A percentile compares a stretch with the other conserved stretches of the same genome.
phyloP scores from a whole-genome alignment of 139 green algal genomes.

The Marvania coccoides region DNA sequence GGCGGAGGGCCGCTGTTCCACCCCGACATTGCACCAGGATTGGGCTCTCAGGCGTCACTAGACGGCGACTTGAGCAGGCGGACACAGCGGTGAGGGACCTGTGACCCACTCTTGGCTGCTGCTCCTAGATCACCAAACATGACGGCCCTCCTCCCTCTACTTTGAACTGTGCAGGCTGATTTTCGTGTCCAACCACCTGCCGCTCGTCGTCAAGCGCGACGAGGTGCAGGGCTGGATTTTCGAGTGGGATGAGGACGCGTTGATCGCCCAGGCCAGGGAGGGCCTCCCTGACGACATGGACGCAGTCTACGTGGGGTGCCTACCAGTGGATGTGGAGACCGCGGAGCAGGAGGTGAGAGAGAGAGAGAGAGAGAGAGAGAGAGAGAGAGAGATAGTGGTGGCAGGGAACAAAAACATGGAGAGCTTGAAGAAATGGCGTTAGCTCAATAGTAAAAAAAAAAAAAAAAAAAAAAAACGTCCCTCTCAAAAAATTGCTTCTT shows the following conservation, averaged over 20 bases:
- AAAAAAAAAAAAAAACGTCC: too few relatives aligned
- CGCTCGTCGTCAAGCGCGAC: constrained; percentile 50
- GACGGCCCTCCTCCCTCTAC: background rate
- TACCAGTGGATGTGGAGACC: constrained; percentile 69
- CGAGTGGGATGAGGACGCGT: constrained; percentile 89
- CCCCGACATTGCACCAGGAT: background rate
- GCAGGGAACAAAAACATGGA: background rate
- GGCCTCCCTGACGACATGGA: constrained; percentile 64
- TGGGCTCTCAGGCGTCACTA: constrained; percentile 16
- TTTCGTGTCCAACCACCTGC: constrained; percentile 89
- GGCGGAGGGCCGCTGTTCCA: constrained; percentile 24
- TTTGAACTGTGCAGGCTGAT: constrained; percentile 69
- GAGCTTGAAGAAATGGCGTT: background rate
- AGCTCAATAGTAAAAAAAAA: too few relatives aligned
- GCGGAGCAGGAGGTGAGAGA: constrained; percentile 73
- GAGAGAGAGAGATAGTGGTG: background rate
- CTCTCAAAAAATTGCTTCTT: too few relatives aligned
- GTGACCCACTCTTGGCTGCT: background rate
- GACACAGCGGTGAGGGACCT: background rate
- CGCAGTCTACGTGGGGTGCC: constrained; percentile 71
- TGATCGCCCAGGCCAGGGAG: constrained; percentile 86
- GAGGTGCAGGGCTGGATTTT: constrained; percentile 68
- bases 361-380: background rate
- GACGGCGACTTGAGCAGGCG: constrained; percentile 1
- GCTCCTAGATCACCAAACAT: background rate